Evolutionary conservation across 2,329 filamentous ascomycete genomes (phyloP), one percentile per base, ranked within the genome.

Genomic region (Phialemonium atrogriseum): DNA sequence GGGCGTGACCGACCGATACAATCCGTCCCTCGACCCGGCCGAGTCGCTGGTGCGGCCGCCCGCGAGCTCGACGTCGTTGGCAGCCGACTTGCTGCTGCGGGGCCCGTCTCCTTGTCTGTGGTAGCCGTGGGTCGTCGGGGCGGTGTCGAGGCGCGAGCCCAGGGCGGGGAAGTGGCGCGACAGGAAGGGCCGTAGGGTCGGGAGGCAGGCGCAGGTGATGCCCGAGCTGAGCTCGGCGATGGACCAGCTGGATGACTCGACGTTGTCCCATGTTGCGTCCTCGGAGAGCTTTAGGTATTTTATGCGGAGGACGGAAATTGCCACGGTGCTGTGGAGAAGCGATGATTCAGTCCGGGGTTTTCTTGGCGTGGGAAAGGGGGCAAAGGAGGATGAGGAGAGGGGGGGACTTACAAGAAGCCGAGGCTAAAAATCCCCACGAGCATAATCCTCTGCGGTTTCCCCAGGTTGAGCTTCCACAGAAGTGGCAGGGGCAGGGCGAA

Each of bases 261-360:
- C 47, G 29, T 57, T 59, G 17, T 57, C 48, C 43, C 52, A 60
- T 8, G 55, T 50, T 26, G 51, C 48, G 38, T 60, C 56, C 3
- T 47, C 39, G 8, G 47, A 48, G 4, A 51, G 40, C 16, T 51
- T 40, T 18, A 59, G 49, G 32, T 50, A 59, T 20, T 48, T 48
- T 32, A 60, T 46, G 13, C 57, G 53, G 33, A 59, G 47, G 21
- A 57, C 39, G 10, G 55, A 59, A 25, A 60, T 54, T 18, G 51
- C 48, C 32, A 52, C 54, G 7, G 56, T 59, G 33, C 36, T 44
- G 30, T n/a, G n/a, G n/a, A n/a, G n/a, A n/a, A n/a, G n/a, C n/a
- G n/a, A n/a, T n/a, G n/a, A n/a, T n/a, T n/a, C n/a, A n/a, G n/a
- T n/a, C n/a, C 10, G 7, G 2, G 8, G 10, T 27, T 24, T 24